Base-by-base conservation (phyloP, 1,284 basidiomycete genomes). In the Schizophyllum amplum region DNA sequence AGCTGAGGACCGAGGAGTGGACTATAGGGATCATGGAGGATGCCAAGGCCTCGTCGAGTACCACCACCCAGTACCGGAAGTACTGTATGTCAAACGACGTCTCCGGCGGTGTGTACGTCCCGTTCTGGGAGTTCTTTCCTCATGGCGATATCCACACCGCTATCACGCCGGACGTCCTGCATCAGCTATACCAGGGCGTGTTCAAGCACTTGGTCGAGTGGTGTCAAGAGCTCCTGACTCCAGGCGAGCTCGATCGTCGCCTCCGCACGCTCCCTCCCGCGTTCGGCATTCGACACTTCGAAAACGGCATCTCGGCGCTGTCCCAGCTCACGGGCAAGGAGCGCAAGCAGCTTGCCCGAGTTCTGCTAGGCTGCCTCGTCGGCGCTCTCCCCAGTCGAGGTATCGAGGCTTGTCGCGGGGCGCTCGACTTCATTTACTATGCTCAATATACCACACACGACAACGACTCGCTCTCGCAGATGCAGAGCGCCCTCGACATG, bases 391-490 rank as follows among this genome's bases (percentile, higher is more conserved):
- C 55, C n/a, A 20, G 20, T 7, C 24, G 33, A 23, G 52, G 51
- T 3, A 48, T 57, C 5, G 26, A 3, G 24, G 56, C 56, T 1
- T 53, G 51, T 24, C 51, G 47, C 24, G 61, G 62, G 21, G 20
- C 74, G 0, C 64, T 75, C 0, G 70, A 76, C 55, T 76, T 75
- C 57, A 60, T 74, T 5, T 70, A 69, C 55, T 57, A 72, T 2
- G 66, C 70, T 1, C 65, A 68, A 50, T 70, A 67, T 55, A 67
- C 70, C 1, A 53, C 64, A 3, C 71, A 73, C 46, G 65, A 64
- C 1, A 47, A 54, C 13, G 53, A 59, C 20, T 69, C 65, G 3
- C 61, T 71, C 6, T 56, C 42, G 1, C 52, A 27, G 1, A 54
- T 73, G 6, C 55, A 66, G 0, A 54, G 61, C 7, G 62, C 66